phyloP scores from a whole-genome alignment of 768 basidiomycete genomes.

The Daedaleopsis nitida region DNA sequence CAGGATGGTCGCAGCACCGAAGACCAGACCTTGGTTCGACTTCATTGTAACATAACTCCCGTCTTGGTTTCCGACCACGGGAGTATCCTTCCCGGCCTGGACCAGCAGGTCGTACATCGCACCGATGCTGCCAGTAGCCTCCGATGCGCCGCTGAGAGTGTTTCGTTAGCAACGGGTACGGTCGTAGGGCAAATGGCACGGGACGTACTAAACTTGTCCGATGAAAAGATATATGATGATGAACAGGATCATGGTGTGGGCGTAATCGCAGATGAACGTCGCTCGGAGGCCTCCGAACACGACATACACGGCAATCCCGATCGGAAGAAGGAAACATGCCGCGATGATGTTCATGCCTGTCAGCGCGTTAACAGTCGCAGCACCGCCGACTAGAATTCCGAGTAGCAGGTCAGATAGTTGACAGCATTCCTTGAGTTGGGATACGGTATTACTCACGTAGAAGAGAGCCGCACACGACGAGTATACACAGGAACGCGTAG shows the following conservation, averaged over 20 bases:
- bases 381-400: conserved; percentile 25
- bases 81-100: conserved; percentile 44
- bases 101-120: conserved; percentile 50
- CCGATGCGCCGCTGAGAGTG: conserved; percentile 22
- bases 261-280: conserved; percentile 34
- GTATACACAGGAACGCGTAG: conserved; percentile 52
- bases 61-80: conserved; percentile 49
- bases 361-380: conserved; percentile 32
- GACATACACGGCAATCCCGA: conserved; percentile 34
- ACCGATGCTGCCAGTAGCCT: conserved; percentile 39
- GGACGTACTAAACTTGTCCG: conserved; percentile 27
- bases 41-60: conserved; percentile 62
- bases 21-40: conserved; percentile 37
- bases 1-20: conserved; percentile 30
- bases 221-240: conserved; percentile 32
- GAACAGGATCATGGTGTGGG: conserved; percentile 31
- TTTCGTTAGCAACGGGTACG: conserved; percentile 38
- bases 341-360: conserved; percentile 33
- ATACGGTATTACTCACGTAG: conserved; percentile 38
- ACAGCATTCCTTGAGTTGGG: neutral
- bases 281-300: conserved; percentile 33
- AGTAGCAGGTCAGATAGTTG: conserved; percentile 30
- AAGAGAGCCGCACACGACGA: conserved; percentile 53
- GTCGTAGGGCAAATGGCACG: conserved; percentile 31
- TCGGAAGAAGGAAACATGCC: conserved; percentile 32